Percentiles rank a stretch among this genome's conserved stretches.
Evolutionary conservation across 192 early-diverging fungal species (phyloP).

Genomic region (Linnemannia schmuckeri): DNA sequence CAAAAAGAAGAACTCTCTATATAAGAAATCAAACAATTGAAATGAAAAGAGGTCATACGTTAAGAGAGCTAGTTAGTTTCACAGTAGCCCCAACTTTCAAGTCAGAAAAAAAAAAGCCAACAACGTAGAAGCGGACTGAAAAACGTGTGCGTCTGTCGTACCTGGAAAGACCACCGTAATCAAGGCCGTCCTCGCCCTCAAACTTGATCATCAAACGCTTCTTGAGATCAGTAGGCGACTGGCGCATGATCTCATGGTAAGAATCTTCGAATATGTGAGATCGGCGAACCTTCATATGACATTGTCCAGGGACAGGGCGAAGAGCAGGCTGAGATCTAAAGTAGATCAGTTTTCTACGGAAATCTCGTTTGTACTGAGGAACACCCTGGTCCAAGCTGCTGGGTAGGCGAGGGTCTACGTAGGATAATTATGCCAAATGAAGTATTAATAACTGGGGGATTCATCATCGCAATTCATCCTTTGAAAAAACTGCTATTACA

Average conservation of each 20-base stretch:
- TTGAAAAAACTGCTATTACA: not conserved
- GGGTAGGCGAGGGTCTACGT: slow-evolving; percentile 76
- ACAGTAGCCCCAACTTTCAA: not conserved
- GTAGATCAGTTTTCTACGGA: slow-evolving; percentile 97
- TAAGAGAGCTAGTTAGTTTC: not conserved
- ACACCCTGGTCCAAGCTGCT: slow-evolving; percentile 90
- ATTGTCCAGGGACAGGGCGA: slow-evolving; percentile 89
- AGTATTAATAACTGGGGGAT: too few species aligned
- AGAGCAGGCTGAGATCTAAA: slow-evolving; percentile 94
- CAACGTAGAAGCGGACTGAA: not conserved
- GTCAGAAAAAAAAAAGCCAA: not conserved
- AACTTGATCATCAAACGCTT: slow-evolving; percentile 99
- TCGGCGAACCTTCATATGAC: slow-evolving; percentile 92
- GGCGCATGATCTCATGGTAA: slow-evolving; percentile 96
- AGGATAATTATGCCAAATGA: not conserved
- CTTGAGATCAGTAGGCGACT: slow-evolving; percentile 89
- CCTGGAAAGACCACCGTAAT: slow-evolving; percentile 98
- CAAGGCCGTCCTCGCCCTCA: slow-evolving; percentile 97
- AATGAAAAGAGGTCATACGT: not conserved
- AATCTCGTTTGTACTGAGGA: slow-evolving; percentile 99
- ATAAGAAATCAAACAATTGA: not conserved
- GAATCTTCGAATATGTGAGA: slow-evolving; percentile 95
- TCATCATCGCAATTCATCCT: too few species aligned
- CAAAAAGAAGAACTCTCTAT: slow-evolving; percentile 96
- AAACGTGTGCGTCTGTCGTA: slow-evolving; percentile 11